These are phyloP conservation scores for Fusarium humuli DNA, from an alignment of 2,329 filamentous ascomycete species.

Conservation along the genomic window DNA sequence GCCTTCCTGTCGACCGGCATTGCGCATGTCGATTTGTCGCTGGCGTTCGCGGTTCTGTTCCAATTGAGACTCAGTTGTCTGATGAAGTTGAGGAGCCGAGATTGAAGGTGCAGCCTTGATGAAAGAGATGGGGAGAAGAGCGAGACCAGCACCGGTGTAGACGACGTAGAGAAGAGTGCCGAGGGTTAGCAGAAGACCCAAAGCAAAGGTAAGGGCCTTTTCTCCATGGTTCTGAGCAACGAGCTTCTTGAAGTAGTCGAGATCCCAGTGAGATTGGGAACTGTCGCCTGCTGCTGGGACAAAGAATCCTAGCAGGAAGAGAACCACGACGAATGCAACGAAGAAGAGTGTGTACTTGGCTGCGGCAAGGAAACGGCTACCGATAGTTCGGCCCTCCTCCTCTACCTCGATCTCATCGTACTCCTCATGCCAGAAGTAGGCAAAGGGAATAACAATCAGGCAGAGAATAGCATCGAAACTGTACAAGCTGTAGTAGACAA, in stretches of 20 bases:
- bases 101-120: conserved; percentile 92
- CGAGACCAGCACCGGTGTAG: conserved; percentile 90
- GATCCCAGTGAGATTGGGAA: conserved; percentile 75
- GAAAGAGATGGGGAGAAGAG: conserved; percentile 86
- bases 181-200: conserved; percentile 88
- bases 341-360: conserved; percentile 92
- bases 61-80: conserved; percentile 81
- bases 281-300: conserved; percentile 80
- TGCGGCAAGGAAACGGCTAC: conserved; percentile 81
- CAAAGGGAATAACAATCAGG: conserved; percentile 89
- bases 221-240: conserved; percentile 86
- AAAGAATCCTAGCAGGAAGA: conserved; percentile 95
- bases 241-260: conserved; percentile 92
- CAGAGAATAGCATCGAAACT: conserved; percentile 91
- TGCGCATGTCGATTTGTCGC: conserved; percentile 88
- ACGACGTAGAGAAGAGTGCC: conserved; percentile 88
- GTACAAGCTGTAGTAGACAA: conserved; percentile 94
- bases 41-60: conserved; percentile 92
- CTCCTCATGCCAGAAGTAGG: conserved; percentile 98
- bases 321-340: conserved; percentile 78
- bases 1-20: conserved; percentile 77
- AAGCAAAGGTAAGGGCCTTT: conserved; percentile 87
- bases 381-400: conserved; percentile 80
- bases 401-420: conserved; percentile 92
- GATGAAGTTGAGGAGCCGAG: conserved; percentile 82